Percentiles rank a stretch among this genome's conserved stretches.
Evolutionary conservation across 768 basidiomycete genomes (phyloP).

Genomic region (Tulasnella sp.): DNA sequence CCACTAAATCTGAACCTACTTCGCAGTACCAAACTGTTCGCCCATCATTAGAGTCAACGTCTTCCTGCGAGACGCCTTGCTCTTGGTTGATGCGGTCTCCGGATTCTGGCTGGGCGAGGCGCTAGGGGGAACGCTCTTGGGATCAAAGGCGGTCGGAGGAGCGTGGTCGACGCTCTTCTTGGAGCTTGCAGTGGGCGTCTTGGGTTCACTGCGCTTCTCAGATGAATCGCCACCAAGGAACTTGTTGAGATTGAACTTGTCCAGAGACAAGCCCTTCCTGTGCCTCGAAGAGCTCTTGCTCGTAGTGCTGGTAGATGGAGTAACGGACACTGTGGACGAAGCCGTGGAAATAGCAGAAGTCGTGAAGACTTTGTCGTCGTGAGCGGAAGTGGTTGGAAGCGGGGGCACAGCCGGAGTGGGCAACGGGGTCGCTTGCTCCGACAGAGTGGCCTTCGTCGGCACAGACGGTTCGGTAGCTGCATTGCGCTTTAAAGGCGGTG

Average conservation of each 20-base stretch:
- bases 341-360: background rate
- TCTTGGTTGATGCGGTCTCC: slow-evolving; percentile 25
- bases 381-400: background rate
- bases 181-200: slow-evolving; percentile 1
- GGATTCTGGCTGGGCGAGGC: background rate
- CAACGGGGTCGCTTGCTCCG: background rate
- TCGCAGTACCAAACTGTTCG: slow-evolving; percentile 45
- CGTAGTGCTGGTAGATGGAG: background rate
- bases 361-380: slow-evolving; percentile 1
- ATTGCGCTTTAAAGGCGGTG: slow-evolving; percentile 8
- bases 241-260: slow-evolving; percentile 69
- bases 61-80: slow-evolving; percentile 42
- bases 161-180: slow-evolving; percentile 9
- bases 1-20: slow-evolving; percentile 13
- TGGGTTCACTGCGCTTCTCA: background rate
- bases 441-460: background rate
- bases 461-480: slow-evolving; percentile 12
- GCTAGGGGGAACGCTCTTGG: slow-evolving; percentile 12
- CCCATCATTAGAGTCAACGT: slow-evolving; percentile 75
- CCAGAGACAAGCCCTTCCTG: slow-evolving; percentile 59
- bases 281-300: slow-evolving; percentile 33
- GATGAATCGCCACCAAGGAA: slow-evolving; percentile 38
- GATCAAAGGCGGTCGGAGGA: slow-evolving; percentile 1
- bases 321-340: slow-evolving; percentile 2
- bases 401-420: background rate